These are phyloP conservation scores for Plicaturopsis crispa DNA, from an alignment of 768 basidiomycete genomes.

Conservation along the genomic window DNA sequence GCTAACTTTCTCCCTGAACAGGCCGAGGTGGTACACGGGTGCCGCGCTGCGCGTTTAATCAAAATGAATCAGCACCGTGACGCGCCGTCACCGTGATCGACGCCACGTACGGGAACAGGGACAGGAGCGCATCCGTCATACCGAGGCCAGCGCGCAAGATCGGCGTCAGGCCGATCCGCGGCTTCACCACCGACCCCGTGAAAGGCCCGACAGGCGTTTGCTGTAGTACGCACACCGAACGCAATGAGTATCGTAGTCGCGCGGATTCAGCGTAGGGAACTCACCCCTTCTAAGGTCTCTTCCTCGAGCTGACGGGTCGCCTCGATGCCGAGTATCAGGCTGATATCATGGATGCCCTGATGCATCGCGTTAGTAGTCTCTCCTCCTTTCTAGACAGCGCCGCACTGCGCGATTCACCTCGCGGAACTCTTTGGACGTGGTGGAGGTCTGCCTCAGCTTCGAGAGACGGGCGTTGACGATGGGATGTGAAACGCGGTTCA, in stretches of 20 bases:
- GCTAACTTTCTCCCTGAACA: slow-evolving; percentile 81
- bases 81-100: background rate
- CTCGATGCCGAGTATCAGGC: slow-evolving; percentile 76
- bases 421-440: slow-evolving; percentile 68
- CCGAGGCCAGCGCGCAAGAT: slow-evolving; percentile 91
- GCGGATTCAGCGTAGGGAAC: slow-evolving; percentile 13
- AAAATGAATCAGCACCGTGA: slow-evolving; percentile 1
- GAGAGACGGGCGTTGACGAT: slow-evolving; percentile 68
- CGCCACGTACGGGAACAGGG: slow-evolving; percentile 70
- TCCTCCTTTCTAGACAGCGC: no score
- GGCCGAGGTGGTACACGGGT: slow-evolving; percentile 84
- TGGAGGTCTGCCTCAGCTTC: slow-evolving; percentile 54
- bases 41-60: slow-evolving; percentile 41
- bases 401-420: no score
- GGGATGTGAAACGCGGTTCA: slow-evolving; percentile 62
- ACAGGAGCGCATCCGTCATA: slow-evolving; percentile 84
- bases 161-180: slow-evolving; percentile 79
- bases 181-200: slow-evolving; percentile 67
- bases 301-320: slow-evolving; percentile 65
- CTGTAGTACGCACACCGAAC: slow-evolving; percentile 25
- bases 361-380: slow-evolving; percentile 1
- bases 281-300: slow-evolving; percentile 55
- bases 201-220: slow-evolving; percentile 76
- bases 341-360: slow-evolving; percentile 73
- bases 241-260: no score